These are phyloP conservation scores for Cryptococcus deneoformans DNA, from an alignment of 1,284 basidiomycete species.

Conservation along the genomic window DNA sequence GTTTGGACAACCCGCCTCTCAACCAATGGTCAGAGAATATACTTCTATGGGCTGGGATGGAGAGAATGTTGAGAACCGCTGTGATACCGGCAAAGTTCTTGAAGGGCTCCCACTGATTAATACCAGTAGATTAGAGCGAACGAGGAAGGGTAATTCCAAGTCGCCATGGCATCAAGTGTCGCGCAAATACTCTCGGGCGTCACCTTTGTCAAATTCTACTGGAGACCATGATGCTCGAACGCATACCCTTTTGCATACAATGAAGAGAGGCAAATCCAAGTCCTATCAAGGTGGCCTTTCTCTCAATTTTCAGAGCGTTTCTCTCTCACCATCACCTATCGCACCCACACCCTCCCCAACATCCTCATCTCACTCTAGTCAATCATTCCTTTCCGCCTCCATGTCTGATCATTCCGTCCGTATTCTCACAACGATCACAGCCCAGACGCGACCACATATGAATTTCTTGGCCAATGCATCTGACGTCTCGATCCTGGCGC, in stretches of 20 bases:
- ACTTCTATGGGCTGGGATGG: slow-evolving; percentile 8
- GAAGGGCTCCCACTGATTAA: background rate
- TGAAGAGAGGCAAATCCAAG: background rate
- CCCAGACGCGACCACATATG: background rate
- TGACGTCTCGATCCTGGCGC: slow-evolving; percentile 17
- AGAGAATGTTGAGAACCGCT: background rate
- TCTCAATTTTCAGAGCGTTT: slow-evolving; percentile 3
- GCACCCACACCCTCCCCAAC: background rate
- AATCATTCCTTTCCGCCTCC: background rate
- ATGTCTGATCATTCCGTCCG: background rate
- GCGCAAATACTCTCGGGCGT: slow-evolving; percentile 3
- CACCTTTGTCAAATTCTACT: slow-evolving; percentile 7
- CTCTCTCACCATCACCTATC: background rate
- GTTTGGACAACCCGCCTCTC: background rate
- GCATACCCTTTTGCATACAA: slow-evolving; percentile 2
- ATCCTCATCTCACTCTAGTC: background rate
- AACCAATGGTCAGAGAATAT: slow-evolving; percentile 16
- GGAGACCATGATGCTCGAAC: slow-evolving; percentile 8
- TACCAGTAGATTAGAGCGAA: background rate
- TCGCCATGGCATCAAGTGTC: slow-evolving; percentile 2
- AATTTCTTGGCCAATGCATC: slow-evolving; percentile 3
- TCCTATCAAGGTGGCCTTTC: slow-evolving; percentile 15
- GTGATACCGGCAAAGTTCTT: background rate
- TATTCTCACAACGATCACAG: slow-evolving; percentile 1
- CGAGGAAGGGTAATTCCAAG: background rate